Evolutionary conservation across 2,329 filamentous ascomycete species (phyloP).

Genomic region (Fusarium subglutinans): DNA sequence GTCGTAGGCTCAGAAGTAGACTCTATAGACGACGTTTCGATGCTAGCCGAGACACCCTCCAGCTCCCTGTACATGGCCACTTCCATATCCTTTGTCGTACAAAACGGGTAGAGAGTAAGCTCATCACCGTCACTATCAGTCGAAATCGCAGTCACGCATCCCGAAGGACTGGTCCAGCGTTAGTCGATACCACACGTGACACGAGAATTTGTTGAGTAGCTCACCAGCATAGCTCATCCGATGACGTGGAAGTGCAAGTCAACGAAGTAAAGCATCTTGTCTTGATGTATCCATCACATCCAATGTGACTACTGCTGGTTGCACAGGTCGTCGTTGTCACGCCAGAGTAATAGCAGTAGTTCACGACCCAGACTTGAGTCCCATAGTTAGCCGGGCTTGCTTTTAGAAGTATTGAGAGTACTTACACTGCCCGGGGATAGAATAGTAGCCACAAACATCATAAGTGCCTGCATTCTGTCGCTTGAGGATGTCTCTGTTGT

Average conservation of each 20-base stretch:
- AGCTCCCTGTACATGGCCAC: background rate
- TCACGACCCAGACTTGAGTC: background rate
- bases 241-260: background rate
- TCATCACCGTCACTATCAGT: background rate
- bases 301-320: background rate
- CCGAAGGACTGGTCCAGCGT: background rate
- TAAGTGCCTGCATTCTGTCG: background rate
- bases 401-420: background rate
- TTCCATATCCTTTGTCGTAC: background rate
- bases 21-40: background rate
- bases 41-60: background rate
- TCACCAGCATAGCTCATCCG: background rate
- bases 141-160: background rate
- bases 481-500: background rate
- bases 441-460: background rate
- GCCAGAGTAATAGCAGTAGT: background rate
- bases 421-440: background rate
- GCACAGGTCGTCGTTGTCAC: background rate
- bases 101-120: background rate
- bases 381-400: background rate
- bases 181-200: background rate
- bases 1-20: background rate
- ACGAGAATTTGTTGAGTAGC: fast-evolving
- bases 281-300: background rate
- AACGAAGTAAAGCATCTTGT: background rate